Evolutionary conservation across 2,329 filamentous ascomycete genomes (phyloP), one percentile per base, ranked within the genome.

Genomic region (Pseudocercospora fuligena): DNA sequence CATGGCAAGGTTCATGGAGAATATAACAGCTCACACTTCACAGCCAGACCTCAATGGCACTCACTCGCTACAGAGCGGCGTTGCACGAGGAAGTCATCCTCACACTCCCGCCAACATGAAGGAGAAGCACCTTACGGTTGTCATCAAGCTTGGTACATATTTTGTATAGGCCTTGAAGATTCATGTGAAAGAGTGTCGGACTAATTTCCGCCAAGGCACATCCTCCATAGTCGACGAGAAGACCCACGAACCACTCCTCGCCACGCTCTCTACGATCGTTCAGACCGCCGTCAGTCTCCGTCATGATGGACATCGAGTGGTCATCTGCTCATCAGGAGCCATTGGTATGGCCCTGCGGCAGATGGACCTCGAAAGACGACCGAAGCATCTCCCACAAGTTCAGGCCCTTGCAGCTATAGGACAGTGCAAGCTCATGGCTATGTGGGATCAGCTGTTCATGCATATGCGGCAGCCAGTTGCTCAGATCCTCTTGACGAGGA

Each of bases 201-300:
- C 68, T 70, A 58, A 70, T 57, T 56, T 16, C 12, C 21, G 43
- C 58, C 31, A 73, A 99, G 95, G 95, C 74, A 98, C 95, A 56
- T 97, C 93, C 80, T 98, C 95, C n/a, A 98, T 99, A 73, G 94
- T 99, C 71, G 93, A 98, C 81, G 95, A 99, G 79, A 91, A 90
- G 77, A 97, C 92, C 23, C 95, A 97, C 81, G 92, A 97, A 77
- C 95, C 95, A 3, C 87, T 97, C 40, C 86, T 99, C 46, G 95
- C 94, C 4, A 97, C 93, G 73, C 84, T 99, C 64, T 94, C 92
- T 67, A 84, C 94, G 67, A 97, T 99, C 71, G 95, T 98, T 70
- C 93, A 98, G 81, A 98, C 95, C 21, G 93, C 93, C 14, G 91
- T 94, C 62, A 92, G 89, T 76, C 85, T 99, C 51, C 89, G 90